These are phyloP conservation scores for Cyberlindnera japonica DNA, from an alignment of 805 yeast genomes.

Conservation along the genomic window DNA sequence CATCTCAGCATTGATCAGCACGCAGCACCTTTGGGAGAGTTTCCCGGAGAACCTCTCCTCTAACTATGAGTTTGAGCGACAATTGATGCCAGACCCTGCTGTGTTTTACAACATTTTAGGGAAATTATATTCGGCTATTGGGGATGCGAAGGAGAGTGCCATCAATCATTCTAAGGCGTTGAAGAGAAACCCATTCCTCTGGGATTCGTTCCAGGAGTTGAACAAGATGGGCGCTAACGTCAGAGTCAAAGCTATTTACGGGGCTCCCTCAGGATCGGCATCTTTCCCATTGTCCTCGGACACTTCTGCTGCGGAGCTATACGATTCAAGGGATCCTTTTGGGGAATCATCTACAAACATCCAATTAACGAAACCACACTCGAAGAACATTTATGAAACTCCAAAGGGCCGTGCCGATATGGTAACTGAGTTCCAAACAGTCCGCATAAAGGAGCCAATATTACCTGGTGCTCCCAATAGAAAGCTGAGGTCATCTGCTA, in stretches of 20 bases:
- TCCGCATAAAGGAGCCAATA: constrained; percentile 34
- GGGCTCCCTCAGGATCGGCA: constrained; percentile 19
- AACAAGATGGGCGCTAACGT: constrained; percentile 69
- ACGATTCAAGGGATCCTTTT: constrained; percentile 27
- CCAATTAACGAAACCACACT: constrained; percentile 12
- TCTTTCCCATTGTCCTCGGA: constrained; percentile 15
- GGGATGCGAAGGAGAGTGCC: constrained; percentile 62
- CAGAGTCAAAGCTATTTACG: constrained; percentile 53
- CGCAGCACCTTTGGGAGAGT: constrained; percentile 35
- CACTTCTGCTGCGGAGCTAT: constrained; percentile 3
- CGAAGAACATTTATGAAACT: constrained; percentile 19
- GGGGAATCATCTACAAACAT: constrained; percentile 25
- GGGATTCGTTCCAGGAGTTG: constrained; percentile 81
- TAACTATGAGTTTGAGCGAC: constrained; percentile 37
- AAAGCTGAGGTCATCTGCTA: constrained; percentile 27
- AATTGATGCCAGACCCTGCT: constrained; percentile 59
- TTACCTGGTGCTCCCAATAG: constrained; percentile 40
- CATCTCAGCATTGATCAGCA: constrained; percentile 43
- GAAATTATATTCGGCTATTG: constrained; percentile 53
- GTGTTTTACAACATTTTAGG: constrained; percentile 68
- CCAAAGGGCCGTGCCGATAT: constrained; percentile 14
- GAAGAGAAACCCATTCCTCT: constrained; percentile 71
- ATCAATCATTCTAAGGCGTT: constrained; percentile 66
- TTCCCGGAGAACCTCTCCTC: constrained; percentile 13
- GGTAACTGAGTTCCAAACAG: constrained; percentile 37